Percentiles rank a stretch among this genome's conserved stretches.
Conservation (phyloP, 805 yeast genomes). For the Yarrowia yakushimensis region DNA sequence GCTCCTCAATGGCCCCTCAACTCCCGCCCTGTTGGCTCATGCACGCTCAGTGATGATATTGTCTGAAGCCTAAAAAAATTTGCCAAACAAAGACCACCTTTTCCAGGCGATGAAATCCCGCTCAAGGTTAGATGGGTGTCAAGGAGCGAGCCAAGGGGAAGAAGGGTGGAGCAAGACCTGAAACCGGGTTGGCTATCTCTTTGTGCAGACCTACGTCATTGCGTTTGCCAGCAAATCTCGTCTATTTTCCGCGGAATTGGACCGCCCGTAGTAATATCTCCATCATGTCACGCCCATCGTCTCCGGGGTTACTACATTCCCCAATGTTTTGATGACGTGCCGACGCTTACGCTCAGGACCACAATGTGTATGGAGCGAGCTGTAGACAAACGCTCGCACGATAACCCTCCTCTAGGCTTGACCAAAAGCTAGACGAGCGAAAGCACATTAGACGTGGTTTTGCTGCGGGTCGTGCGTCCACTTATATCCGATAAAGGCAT, state of each 20-base stretch:
- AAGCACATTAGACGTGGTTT: constrained; percentile 12
- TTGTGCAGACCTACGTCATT: neutral
- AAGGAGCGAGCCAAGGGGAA: neutral
- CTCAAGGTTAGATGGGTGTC: constrained; percentile 22
- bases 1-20: too few relatives aligned
- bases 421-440: neutral
- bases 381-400: constrained; percentile 18
- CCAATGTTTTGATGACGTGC: neutral
- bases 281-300: too few relatives aligned
- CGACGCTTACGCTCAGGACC: neutral
- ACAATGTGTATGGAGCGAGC: neutral
- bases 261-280: too few relatives aligned
- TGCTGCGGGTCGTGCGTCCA: constrained; percentile 10
- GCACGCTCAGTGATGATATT: constrained; percentile 22
- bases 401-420: constrained; percentile 4
- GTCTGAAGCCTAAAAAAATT: constrained; percentile 13
- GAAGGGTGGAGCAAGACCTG: neutral
- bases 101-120: constrained; percentile 23
- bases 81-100: constrained; percentile 7
- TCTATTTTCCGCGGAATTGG: too few relatives aligned
- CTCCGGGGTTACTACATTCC: neutral
- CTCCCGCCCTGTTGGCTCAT: constrained; percentile 18
- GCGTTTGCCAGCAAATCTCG: too few relatives aligned
- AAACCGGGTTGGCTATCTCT: neutral
- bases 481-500: neutral